Percentiles rank a stretch among this genome's conserved stretches.
These are phyloP conservation scores for Ogataea allantospora DNA, from an alignment of 805 yeast species.

Conservation along the genomic window DNA sequence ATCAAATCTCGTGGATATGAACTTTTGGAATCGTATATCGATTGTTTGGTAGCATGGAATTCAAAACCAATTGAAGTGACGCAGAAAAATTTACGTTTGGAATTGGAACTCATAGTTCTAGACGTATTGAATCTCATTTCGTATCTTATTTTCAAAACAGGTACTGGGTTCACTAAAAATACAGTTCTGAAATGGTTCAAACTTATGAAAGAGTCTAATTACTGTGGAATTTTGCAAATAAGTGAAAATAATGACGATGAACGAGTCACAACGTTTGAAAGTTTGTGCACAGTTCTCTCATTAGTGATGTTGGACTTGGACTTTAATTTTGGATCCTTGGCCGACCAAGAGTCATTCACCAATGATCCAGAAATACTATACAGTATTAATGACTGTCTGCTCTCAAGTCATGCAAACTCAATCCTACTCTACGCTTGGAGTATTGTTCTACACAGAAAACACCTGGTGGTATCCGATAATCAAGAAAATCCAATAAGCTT, in stretches of 20 bases:
- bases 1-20: constrained; percentile 25
- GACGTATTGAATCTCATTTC: constrained; percentile 29
- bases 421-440: constrained; percentile 67
- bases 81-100: constrained; percentile 16
- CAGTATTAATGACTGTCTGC: constrained; percentile 19
- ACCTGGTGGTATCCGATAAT: constrained; percentile 37
- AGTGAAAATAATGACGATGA: constrained; percentile 23
- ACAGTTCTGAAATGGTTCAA: constrained; percentile 55
- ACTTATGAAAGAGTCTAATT: constrained; percentile 38
- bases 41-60: constrained; percentile 12
- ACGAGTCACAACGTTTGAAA: constrained; percentile 36
- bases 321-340: constrained; percentile 42
- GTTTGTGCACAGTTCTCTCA: constrained; percentile 48
- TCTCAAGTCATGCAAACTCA: constrained; percentile 41
- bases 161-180: constrained; percentile 21
- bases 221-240: constrained; percentile 27
- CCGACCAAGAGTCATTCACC: constrained; percentile 39
- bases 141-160: constrained; percentile 27
- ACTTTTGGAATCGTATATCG: constrained; percentile 34
- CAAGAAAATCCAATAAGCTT: constrained; percentile 27
- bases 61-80: constrained; percentile 13
- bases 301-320: constrained; percentile 58
- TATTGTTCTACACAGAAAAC: constrained; percentile 53
- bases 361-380: constrained; percentile 41
- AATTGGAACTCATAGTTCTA: constrained; percentile 18